Evolutionary conservation across 257 asterid species (phyloP).

Genomic region (Solanum habrochaites): DNA sequence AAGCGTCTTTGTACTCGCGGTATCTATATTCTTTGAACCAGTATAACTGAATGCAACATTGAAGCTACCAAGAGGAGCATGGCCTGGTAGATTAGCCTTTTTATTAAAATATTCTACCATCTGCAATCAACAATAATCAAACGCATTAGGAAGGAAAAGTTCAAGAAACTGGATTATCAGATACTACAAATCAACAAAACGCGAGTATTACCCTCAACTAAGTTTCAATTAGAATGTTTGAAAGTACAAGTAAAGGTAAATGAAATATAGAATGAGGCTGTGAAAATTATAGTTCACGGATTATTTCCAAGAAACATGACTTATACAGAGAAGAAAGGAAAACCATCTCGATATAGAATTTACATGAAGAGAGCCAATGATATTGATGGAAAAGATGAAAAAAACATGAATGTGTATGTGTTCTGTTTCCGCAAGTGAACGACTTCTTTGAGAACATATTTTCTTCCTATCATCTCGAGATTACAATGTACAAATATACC

Average conservation of each 20-base stretch:
- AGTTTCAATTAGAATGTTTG: neutral
- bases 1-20: constrained; percentile 65
- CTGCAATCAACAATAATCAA: constrained; percentile 21
- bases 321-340: neutral
- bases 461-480: neutral
- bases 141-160: neutral
- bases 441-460: neutral
- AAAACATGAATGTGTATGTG: neutral
- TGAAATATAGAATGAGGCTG: neutral
- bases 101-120: constrained; percentile 83
- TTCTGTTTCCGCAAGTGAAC: neutral
- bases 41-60: constrained; percentile 66
- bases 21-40: constrained; percentile 54
- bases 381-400: neutral
- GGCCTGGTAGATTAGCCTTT: constrained; percentile 53
- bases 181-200: neutral
- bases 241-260: neutral
- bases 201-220: neutral
- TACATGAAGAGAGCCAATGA: neutral
- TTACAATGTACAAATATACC: neutral
- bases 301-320: neutral
- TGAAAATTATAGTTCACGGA: neutral
- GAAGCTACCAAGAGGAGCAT: constrained; percentile 68
- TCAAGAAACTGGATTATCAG: neutral
- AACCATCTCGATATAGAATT: neutral